Evolutionary conservation across 75 land plant genomes (phyloP).

Genomic region (Ceratopteris richardii): DNA sequence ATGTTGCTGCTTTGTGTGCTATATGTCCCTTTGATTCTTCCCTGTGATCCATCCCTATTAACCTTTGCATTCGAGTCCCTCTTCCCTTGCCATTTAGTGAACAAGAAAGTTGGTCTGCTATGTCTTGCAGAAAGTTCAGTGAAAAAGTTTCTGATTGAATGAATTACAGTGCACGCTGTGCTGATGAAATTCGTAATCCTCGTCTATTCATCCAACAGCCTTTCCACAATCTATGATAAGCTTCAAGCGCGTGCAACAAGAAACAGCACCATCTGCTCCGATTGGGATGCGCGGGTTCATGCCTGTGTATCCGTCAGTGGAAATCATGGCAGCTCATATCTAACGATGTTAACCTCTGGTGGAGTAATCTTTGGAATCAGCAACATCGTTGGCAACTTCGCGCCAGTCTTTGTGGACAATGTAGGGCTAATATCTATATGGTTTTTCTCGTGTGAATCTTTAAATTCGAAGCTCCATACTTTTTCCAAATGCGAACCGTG

Average conservation of each 20-base stretch:
- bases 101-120: too few relatives aligned
- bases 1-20: too few relatives aligned
- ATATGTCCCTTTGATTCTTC: too few relatives aligned
- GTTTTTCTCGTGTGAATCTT: not conserved
- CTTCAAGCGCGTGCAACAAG: slow-evolving; percentile 48
- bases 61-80: too few relatives aligned
- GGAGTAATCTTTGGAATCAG: slow-evolving; percentile 93
- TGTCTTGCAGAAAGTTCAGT: too few relatives aligned
- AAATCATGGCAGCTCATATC: slow-evolving; percentile 72
- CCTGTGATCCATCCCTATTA: too few relatives aligned
- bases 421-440: slow-evolving; percentile 28
- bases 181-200: too few relatives aligned
- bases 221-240: slow-evolving; percentile 50
- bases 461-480: not conserved
- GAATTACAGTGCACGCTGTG: too few relatives aligned
- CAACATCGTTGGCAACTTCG: slow-evolving; percentile 91
- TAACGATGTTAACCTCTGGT: slow-evolving; percentile 90
- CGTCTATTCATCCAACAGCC: too few relatives aligned
- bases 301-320: slow-evolving; percentile 83
- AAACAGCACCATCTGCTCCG: slow-evolving; percentile 40
- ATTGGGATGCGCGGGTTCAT: slow-evolving; percentile 45
- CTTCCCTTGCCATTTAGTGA: too few relatives aligned
- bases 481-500: not conserved
- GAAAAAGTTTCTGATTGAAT: too few relatives aligned
- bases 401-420: slow-evolving; percentile 95